Evolutionary conservation across 768 basidiomycete species (phyloP), one percentile per base, ranked within the genome.

Genomic region (Phaffia tasmanica): DNA sequence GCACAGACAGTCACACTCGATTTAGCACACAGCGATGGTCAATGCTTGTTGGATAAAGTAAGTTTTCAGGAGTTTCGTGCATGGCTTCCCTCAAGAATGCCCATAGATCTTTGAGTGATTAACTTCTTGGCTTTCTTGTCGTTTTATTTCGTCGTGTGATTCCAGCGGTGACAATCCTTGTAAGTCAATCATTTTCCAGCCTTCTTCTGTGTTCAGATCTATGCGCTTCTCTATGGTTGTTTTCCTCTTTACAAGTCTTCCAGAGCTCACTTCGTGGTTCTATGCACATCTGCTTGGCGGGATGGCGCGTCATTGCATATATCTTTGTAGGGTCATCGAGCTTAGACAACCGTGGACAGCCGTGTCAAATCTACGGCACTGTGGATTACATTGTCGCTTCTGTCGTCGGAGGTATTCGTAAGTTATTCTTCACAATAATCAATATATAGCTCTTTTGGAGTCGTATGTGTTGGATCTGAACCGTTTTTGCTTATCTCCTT

Each of bases 311-410:
- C 64, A 46, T 65, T 29, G 51, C 11, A 42, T 42, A 42, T n/a
- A 42, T 5, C 35, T 42, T 42, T 42, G 35, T 11, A 42, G 35
- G 35, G 35, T 42, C 35, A 42, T 42, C 35, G 35, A 42, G 35
- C 11, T 42, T 42, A 42, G 57, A 65, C 51, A 65, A 65, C 58
- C 57, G 64, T 5, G 64, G 64, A 0, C 32, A 57, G 23, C 58
- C 64, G 2, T 65, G 64, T 29, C 32, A 65, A 16, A 32, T 59
- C 30, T 65, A 65, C 51, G 58, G 50, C 7, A 51, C 64, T 47
- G 60, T 59, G 2, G 64, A 65, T 49, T 60, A 51, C 27, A 35
- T 65, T 49, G 64, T 65, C n/a, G 49, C 25, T 42, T 14, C 55
- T 57, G 49, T 16, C 29, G 23, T 29, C 8, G 27, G 46, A 32